Evolutionary conservation across 345 rosid genomes (phyloP).

Genomic region (Kandelia obovata): DNA sequence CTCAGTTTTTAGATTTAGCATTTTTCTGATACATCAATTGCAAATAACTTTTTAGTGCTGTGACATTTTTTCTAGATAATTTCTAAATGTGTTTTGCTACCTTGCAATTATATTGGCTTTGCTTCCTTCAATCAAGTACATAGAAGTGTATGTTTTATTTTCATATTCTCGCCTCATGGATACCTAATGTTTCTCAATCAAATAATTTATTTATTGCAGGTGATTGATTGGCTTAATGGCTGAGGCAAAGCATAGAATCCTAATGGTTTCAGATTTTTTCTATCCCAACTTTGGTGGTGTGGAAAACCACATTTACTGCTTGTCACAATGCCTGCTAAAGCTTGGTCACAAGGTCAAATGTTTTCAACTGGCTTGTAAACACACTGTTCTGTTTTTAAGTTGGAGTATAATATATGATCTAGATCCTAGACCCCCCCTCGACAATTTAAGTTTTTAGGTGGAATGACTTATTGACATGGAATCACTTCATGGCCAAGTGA

Average conservation of each 20-base stretch:
- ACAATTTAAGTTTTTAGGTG: too few species aligned
- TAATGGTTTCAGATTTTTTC: constrained; percentile 97
- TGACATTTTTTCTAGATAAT: too few species aligned
- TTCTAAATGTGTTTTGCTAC: not conserved
- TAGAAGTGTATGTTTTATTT: not conserved
- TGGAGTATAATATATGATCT: too few species aligned
- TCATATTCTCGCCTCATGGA: not conserved
- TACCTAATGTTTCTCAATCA: not conserved
- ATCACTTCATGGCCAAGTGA: too few species aligned
- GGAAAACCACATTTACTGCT: constrained; percentile 83
- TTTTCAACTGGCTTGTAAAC: not conserved
- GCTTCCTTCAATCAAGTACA: not conserved
- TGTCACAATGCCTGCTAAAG: constrained; percentile 84
- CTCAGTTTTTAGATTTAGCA: too few species aligned
- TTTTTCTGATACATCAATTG: too few species aligned
- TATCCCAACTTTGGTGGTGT: constrained; percentile 98
- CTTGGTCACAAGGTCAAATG: constrained; percentile 87
- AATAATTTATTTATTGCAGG: constrained; percentile 26
- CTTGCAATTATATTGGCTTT: not conserved
- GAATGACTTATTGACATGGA: too few species aligned
- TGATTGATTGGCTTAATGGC: constrained; percentile 40
- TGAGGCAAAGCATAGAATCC: constrained; percentile 53
- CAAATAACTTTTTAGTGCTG: too few species aligned
- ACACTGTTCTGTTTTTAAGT: not conserved
- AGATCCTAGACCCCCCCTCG: not conserved